A percentile compares a stretch with the other conserved stretches of the same genome.
Evolutionary conservation across 495 filamentous ascomycete species (phyloP).

Genomic region (Paragyromitra xinjiangensis): DNA sequence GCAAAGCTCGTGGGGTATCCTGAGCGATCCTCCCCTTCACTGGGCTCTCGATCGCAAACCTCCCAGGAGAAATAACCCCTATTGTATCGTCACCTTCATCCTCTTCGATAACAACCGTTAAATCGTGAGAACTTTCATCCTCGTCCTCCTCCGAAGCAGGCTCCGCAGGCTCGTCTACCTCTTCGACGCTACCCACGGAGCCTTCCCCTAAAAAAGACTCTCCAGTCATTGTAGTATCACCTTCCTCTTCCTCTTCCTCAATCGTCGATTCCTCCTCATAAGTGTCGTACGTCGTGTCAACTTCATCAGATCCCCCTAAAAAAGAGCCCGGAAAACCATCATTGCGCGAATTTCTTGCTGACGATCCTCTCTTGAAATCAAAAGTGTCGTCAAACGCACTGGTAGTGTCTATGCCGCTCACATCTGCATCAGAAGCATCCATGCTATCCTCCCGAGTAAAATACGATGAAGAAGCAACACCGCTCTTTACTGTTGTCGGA

Average conservation of each 20-base stretch:
- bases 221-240: constrained; percentile 56
- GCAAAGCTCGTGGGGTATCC: constrained; percentile 58
- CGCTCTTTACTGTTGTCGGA: constrained; percentile 42
- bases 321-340: constrained; percentile 81
- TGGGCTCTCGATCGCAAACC: constrained; percentile 47
- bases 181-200: constrained; percentile 82
- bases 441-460: constrained; percentile 54
- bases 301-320: constrained; percentile 42
- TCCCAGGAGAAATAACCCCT: constrained; percentile 67
- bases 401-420: constrained; percentile 56
- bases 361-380: constrained; percentile 71
- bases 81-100: constrained; percentile 74
- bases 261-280: constrained; percentile 66
- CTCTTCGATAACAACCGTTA: constrained; percentile 60
- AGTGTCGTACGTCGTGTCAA: constrained; percentile 52
- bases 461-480: constrained; percentile 48
- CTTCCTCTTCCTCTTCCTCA: constrained; percentile 59
- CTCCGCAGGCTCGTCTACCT: constrained; percentile 70
- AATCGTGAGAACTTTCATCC: constrained; percentile 67
- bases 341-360: constrained; percentile 55
- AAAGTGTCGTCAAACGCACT: constrained; percentile 79
- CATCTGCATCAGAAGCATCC: constrained; percentile 52
- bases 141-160: constrained; percentile 72
- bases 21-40: constrained; percentile 21
- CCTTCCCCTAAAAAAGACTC: constrained; percentile 91